Base-by-base conservation (phyloP, 2,329 filamentous ascomycete species). In the Calonectria hawksworthii region DNA sequence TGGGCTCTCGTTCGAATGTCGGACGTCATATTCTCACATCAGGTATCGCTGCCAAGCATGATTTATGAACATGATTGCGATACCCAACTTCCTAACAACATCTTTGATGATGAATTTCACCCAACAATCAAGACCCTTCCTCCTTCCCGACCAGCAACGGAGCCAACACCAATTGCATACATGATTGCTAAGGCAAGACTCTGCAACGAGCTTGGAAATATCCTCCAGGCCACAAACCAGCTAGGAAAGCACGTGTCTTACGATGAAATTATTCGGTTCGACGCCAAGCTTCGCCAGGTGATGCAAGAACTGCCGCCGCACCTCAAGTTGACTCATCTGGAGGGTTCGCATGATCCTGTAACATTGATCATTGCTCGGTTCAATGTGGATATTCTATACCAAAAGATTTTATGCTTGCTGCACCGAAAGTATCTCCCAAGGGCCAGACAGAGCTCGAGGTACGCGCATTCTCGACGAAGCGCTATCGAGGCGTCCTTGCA, bases 401-500 rank as follows among this genome's bases (percentile, higher is more conserved):
- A 98, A 77, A 98, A 98, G 86, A 94, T 96, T 23, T 90, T 98
- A 80, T 98, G 95, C 80, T 91, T 98, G 28, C 90, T 99, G 50
- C 97, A 99, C 84, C 91, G 96, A 66, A 96, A 96, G 77, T 98
- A 97, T 83, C 90, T 98, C 73, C 89, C 91, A n/a, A 91, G 93
- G 74, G 94, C 96, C 7, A 89, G 94, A 63, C 91, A 94, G 74
- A 97, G 96, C 79, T 88, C 94, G 13, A 91, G 96, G 11, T 99
- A 98, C 81, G 91, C 93, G 11, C 95, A 97, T 82, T 98, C 96
- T 3, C 92, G 96, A 36, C 92, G 93, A 51, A 94, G 93, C 28
- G 97, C 95, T 76, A 93, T 99, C 51, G 95, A 98, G 80, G 94
- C 96, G 1, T 95, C 96, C 0, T 89, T 98, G 88, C 93, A 94